Percentiles rank a stretch among this genome's conserved stretches.
Evolutionary conservation across 192 early-diverging fungal genomes (phyloP).

Genomic region (Allomyces macrogynus): DNA sequence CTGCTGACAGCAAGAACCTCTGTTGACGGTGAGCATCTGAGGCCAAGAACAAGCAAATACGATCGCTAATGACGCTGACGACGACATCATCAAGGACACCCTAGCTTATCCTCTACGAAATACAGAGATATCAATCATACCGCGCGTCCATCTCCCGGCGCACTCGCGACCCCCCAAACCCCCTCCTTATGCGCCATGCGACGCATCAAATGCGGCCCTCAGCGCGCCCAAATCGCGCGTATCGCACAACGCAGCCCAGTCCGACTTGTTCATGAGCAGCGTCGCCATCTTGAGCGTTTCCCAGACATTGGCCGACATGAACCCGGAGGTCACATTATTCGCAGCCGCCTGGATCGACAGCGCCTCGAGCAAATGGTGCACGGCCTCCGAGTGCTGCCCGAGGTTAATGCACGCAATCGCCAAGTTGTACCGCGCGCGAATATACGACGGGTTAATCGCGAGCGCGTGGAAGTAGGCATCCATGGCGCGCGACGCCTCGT

Average conservation of each 20-base stretch:
- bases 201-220: background rate
- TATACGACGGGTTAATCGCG: conserved; percentile 82
- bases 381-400: conserved; percentile 68
- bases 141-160: too few species aligned
- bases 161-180: too few species aligned
- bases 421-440: conserved; percentile 91
- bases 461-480: conserved; percentile 88
- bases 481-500: conserved; percentile 52
- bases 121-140: too few species aligned
- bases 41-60: too few species aligned
- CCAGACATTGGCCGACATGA: conserved; percentile 64
- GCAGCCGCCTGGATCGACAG: conserved; percentile 49
- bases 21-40: too few species aligned
- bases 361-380: conserved; percentile 76
- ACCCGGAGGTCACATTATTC: conserved; percentile 18
- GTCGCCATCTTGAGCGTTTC: conserved; percentile 54
- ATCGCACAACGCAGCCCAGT: background rate
- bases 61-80: too few species aligned
- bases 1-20: too few species aligned
- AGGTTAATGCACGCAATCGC: conserved; percentile 81
- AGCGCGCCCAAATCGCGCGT: background rate
- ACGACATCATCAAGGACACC: too few species aligned
- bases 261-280: conserved; percentile 6
- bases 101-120: too few species aligned
- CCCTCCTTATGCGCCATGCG: background rate